A percentile compares a stretch with the other conserved stretches of the same genome.
These are phyloP conservation scores for Endoconidiophora laricicola DNA, from an alignment of 2,329 filamentous ascomycete genomes.

Conservation along the genomic window DNA sequence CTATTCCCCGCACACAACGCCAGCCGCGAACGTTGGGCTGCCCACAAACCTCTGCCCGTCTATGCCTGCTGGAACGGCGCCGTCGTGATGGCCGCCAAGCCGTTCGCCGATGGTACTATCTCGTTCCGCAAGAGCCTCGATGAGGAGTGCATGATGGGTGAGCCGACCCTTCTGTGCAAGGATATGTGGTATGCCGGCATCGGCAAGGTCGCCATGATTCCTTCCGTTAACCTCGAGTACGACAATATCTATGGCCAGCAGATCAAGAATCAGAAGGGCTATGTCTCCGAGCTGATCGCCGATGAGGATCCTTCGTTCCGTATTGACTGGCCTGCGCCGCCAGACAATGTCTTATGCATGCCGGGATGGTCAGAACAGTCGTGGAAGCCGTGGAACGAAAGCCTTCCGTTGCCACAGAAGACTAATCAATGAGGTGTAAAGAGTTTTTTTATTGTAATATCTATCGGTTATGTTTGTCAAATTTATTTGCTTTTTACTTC, in stretches of 20 bases:
- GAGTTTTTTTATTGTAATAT: not conserved
- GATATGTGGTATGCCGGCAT: slow-evolving; percentile 36
- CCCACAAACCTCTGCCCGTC: slow-evolving; percentile 36
- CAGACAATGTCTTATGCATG: slow-evolving; percentile 32
- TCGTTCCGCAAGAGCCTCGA: slow-evolving; percentile 25
- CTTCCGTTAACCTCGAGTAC: slow-evolving; percentile 39
- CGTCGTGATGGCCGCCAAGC: slow-evolving; percentile 29
- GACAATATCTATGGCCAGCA: slow-evolving; percentile 25
- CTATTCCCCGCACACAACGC: slow-evolving; percentile 34
- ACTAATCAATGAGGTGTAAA: not conserved
- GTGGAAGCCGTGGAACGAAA: slow-evolving; percentile 27
- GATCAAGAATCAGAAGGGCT: slow-evolving; percentile 36
- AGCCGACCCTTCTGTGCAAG: slow-evolving; percentile 39
- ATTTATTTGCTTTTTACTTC: not conserved
- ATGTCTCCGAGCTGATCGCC: slow-evolving; percentile 23
- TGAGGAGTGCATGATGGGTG: slow-evolving; percentile 36
- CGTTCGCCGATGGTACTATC: slow-evolving; percentile 27
- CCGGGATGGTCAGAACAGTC: slow-evolving; percentile 24
- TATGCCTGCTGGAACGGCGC: slow-evolving; percentile 47
- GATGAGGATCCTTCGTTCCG: slow-evolving; percentile 17
- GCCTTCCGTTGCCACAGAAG: not conserved
- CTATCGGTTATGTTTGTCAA: not conserved
- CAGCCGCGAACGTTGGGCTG: slow-evolving; percentile 20
- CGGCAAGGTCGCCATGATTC: slow-evolving; percentile 38
- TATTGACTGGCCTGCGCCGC: slow-evolving; percentile 31